Percentiles rank a stretch among this genome's conserved stretches.
Evolutionary conservation across 2,329 filamentous ascomycete species (phyloP).

Genomic region (Penicillium psychrosexuale): DNA sequence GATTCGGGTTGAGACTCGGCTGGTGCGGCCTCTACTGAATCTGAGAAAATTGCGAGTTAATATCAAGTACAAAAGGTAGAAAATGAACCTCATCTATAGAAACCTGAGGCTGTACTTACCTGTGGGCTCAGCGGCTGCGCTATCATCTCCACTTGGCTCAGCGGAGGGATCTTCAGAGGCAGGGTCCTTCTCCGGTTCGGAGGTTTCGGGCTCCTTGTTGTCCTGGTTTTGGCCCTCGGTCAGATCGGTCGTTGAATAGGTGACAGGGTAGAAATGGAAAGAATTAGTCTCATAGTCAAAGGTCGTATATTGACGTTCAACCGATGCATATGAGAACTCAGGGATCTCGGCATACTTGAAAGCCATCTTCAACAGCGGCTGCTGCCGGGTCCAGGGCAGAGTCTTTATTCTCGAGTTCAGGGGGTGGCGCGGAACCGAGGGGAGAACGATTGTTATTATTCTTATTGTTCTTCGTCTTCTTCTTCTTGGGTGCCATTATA

Average conservation of each 20-base stretch:
- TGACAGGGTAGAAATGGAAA: constrained; percentile 39
- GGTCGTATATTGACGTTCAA: constrained; percentile 44
- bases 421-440: constrained; percentile 28
- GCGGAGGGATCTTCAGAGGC: constrained; percentile 23
- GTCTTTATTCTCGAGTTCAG: constrained; percentile 23
- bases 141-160: constrained; percentile 26
- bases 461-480: constrained; percentile 38
- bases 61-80: neutral
- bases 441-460: constrained; percentile 29
- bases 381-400: constrained; percentile 31
- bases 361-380: constrained; percentile 37
- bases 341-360: constrained; percentile 46
- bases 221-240: constrained; percentile 39
- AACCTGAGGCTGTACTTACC: constrained; percentile 24
- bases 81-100: neutral
- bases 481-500: constrained; percentile 37
- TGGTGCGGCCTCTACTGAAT: constrained; percentile 27
- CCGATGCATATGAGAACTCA: constrained; percentile 43
- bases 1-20: constrained; percentile 20
- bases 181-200: constrained; percentile 32
- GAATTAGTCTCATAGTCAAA: constrained; percentile 41
- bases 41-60: constrained; percentile 21
- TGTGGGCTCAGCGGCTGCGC: constrained; percentile 27
- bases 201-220: constrained; percentile 27
- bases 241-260: constrained; percentile 32